Conservation (phyloP, 2,329 filamentous ascomycete genomes). For the Elsinoe perseae region DNA sequence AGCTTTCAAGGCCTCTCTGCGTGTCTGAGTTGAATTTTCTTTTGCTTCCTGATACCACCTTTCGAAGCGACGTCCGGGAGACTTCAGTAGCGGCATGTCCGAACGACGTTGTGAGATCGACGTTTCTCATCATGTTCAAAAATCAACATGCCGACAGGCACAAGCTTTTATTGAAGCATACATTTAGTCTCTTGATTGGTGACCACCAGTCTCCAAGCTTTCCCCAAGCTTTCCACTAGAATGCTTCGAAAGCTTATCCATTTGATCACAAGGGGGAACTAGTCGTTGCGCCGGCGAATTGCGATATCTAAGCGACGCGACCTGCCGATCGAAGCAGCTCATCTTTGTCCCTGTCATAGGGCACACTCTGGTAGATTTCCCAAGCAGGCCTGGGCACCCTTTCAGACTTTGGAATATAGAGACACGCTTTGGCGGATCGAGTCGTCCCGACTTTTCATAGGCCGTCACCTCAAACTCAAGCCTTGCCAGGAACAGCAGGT, state of each 20-base stretch:
- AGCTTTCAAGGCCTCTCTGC: not conserved
- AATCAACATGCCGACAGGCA: not conserved
- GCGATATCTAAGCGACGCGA: constrained; percentile 15
- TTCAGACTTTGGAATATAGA: not conserved
- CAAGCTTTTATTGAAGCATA: constrained; percentile 12
- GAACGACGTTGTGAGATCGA: constrained; percentile 10
- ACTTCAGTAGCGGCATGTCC: constrained; percentile 5
- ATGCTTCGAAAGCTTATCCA: constrained; percentile 14
- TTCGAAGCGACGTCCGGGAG: not conserved
- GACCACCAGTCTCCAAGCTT: not conserved
- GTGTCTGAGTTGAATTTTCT: not conserved
- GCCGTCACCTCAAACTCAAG: constrained; percentile 9
- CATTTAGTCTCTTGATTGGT: not conserved
- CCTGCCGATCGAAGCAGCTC: constrained; percentile 11
- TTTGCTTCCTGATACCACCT: not conserved
- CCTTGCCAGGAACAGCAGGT: constrained; percentile 14
- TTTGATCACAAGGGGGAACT: constrained; percentile 15
- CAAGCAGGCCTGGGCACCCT: not conserved
- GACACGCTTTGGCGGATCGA: constrained; percentile 5
- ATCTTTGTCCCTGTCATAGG: not conserved
- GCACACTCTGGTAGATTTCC: not conserved
- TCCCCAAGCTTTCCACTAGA: constrained; percentile 1
- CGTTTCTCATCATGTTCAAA: not conserved
- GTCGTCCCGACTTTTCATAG: constrained; percentile 15
- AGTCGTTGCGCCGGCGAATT: constrained; percentile 3